Base-by-base conservation (phyloP, 83 land plant species). In the Diphasiastrum complanatum region DNA sequence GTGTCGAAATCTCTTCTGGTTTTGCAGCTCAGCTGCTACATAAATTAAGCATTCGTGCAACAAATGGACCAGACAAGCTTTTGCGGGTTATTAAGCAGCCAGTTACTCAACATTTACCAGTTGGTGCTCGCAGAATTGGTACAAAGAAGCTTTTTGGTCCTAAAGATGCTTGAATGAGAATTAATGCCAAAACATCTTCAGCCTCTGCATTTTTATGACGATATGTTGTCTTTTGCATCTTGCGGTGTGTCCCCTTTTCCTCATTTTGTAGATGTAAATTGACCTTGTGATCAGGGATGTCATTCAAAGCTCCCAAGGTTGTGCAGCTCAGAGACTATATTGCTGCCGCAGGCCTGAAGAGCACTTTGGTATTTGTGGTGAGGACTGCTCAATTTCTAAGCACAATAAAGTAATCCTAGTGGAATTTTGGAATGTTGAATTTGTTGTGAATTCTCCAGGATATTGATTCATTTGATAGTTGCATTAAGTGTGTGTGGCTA, bases 1-100 rank as follows among this genome's bases (percentile, higher is more conserved):
- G 18, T 69, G 28, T 24, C 11, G 54, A n/a, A 57, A 10, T 20
- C 24, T 2, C 6, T 0, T n/a, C 46, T 46, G 29, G 48, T 16
- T 27, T 10, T 79, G 66, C 87, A 91, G 97, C 82, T 73, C 91
- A 91, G 62, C 77, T 91, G 48, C 74, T 91, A 23, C 90, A 87
- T 45, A 87, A 87, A 51, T 46, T 83, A 31, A 82, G 81, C 38
- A 85, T 91, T 50, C 75, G 83, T 58, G 97, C 97, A 8, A 71
- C 60, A 51, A 83, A 83, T 49, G 87, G 85, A 63, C 85, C 91
- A 33, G 91, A 85, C 34, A 92, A 85, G 47, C 83, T 87, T 58
- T 62, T 92, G 34, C 78, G 79, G 5, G 76, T 81, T 53, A 83
- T 92, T 5, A 92, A 88, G 61, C 91, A 92, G 38, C 95, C 97